Evolutionary conservation across 148 eudicot species (phyloP).

Genomic region (Chenopodium suecicum): DNA sequence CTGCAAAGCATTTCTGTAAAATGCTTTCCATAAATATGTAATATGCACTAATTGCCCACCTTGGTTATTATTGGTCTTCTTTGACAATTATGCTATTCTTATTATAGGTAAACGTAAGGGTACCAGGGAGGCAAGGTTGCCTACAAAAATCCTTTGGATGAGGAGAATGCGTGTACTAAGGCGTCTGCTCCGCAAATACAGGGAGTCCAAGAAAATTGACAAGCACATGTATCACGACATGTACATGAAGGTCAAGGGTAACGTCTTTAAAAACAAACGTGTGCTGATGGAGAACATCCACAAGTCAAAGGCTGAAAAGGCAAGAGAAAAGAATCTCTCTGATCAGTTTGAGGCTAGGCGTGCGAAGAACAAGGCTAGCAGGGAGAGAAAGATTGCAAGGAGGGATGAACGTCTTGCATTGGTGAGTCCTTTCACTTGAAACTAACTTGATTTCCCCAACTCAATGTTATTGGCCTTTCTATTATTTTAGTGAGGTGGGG

Average conservation of each 20-base stretch:
- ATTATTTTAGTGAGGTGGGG: neutral
- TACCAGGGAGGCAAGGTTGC: constrained; percentile 60
- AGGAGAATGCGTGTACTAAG: constrained; percentile 66
- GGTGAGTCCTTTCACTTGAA: constrained; percentile 28
- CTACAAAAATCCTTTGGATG: constrained; percentile 61
- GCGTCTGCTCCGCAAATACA: constrained; percentile 54
- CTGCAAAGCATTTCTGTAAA: too few relatives aligned
- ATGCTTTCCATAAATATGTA: too few relatives aligned
- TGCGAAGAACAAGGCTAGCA: constrained; percentile 70
- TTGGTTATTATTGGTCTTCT: neutral
- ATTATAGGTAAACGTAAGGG: constrained; percentile 51
- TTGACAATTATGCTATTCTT: neutral
- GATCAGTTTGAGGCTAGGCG: constrained; percentile 73
- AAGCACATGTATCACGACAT: constrained; percentile 70
- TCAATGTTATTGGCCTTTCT: too few relatives aligned
- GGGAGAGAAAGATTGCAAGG: constrained; percentile 63
- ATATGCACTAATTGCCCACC: neutral
- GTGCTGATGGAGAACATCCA: constrained; percentile 60
- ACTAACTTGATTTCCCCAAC: too few relatives aligned
- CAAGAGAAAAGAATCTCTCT: constrained; percentile 58
- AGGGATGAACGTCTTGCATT: constrained; percentile 62
- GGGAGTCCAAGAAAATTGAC: constrained; percentile 56
- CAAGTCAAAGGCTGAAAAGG: constrained; percentile 68
- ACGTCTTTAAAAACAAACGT: constrained; percentile 62
- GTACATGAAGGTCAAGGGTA: constrained; percentile 71